These are phyloP conservation scores for Phaeosphaeria sp. DNA, from an alignment of 2,329 filamentous ascomycete species.

Conservation along the genomic window DNA sequence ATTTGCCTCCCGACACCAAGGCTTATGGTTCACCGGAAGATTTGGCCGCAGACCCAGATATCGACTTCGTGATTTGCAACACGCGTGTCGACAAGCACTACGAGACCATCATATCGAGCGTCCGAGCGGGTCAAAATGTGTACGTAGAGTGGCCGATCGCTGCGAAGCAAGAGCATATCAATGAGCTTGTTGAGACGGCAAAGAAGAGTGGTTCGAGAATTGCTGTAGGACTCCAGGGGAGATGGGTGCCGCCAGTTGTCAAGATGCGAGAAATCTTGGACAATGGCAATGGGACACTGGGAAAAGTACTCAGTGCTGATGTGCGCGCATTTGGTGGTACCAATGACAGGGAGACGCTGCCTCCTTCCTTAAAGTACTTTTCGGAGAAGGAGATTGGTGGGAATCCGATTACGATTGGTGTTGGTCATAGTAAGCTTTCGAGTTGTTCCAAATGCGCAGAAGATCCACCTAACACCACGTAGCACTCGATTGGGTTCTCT, in stretches of 20 bases:
- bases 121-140: slow-evolving; percentile 60
- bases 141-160: slow-evolving; percentile 60
- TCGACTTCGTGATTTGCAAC: slow-evolving; percentile 56
- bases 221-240: slow-evolving; percentile 56
- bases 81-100: slow-evolving; percentile 64
- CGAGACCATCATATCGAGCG: slow-evolving; percentile 53
- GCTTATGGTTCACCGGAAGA: slow-evolving; percentile 54
- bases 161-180: slow-evolving; percentile 45
- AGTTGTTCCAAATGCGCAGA: neutral
- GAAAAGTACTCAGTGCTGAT: slow-evolving; percentile 48
- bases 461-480: neutral
- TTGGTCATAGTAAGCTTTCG: slow-evolving; percentile 53
- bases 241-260: slow-evolving; percentile 46
- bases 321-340: slow-evolving; percentile 27
- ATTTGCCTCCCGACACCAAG: slow-evolving; percentile 48
- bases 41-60: slow-evolving; percentile 48
- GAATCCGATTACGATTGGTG: slow-evolving; percentile 21
- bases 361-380: slow-evolving; percentile 20
- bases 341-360: slow-evolving; percentile 21
- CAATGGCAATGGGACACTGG: slow-evolving; percentile 47
- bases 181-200: slow-evolving; percentile 51
- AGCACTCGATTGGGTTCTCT: slow-evolving; percentile 25
- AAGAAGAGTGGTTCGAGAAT: slow-evolving; percentile 49
- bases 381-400: slow-evolving; percentile 18
- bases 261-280: slow-evolving; percentile 53